Evolutionary conservation across 129 eudicot species (phyloP), one percentile per base, ranked within the genome.

Genomic region (Flaveria trinervia): DNA sequence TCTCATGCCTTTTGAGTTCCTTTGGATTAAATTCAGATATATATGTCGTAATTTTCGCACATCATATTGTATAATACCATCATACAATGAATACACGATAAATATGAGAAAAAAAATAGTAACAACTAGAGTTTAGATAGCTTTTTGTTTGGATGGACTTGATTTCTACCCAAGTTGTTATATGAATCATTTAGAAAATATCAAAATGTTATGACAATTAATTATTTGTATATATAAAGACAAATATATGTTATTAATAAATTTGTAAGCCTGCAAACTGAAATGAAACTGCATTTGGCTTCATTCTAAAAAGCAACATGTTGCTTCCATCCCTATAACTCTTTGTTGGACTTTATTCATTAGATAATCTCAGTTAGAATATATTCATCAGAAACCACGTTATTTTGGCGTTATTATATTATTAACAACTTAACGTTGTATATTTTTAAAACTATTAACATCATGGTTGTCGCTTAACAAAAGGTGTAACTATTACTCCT

Each of bases 331-430:
- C 85, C 70, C 56, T 8, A 61, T 41, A 75, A 75, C 81, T 50
- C 71, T 46, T 60, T 73, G 75, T 68, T 74, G 75, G 45, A 48
- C 55, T 67, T 74, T 23, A 70, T 41, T 71, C 73, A 75, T 70
- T 9, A 80, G 79, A 80, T 77, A 60, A 80, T 84, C 88, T 80
- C 79, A 80, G 74, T 80, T 80, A 62, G 71, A 71, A 72, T 80
- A 57, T 66, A 72, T 56, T 57, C 80, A 70, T 65, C 79, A 72
- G 76, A 74, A 23, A 70, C 70, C 76, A 70, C 71, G 22, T 23
- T 11, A 45, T 45, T 7, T 45, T 9, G 13, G 13, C 14, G 12
- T 45, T 45, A 11, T 45, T 45, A 11, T 45, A 45, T 45, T 8
- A 45, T 45, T 45, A 6, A 11, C 12, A 45, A 8, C 12, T 8